phyloP scores from a whole-genome alignment of 2,329 filamentous ascomycete genomes.

The Colletotrichum camelliae region DNA sequence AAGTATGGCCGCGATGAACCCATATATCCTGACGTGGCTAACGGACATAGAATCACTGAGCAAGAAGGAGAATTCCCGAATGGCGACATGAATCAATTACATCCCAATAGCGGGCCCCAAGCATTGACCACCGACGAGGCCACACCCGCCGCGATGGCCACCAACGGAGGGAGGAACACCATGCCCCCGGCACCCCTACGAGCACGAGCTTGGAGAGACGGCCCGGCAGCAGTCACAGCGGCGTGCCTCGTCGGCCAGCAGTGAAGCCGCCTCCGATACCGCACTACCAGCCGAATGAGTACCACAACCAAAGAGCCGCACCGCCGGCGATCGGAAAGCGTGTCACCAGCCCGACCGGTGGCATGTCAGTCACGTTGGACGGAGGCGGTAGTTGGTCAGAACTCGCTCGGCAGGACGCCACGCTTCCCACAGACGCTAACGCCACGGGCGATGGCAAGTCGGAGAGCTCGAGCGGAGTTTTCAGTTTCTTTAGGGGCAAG shows the following conservation, averaged over 20 bases:
- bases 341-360: constrained; percentile 79
- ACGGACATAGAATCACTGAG: constrained; percentile 11
- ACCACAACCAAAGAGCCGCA: constrained; percentile 36
- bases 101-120: constrained; percentile 37
- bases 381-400: constrained; percentile 91
- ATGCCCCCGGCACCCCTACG: constrained; percentile 9
- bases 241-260: constrained; percentile 1
- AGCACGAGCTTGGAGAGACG: constrained; percentile 16
- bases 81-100: background rate
- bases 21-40: constrained; percentile 3
- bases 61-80: constrained; percentile 16
- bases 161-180: constrained; percentile 24
- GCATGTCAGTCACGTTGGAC: constrained; percentile 89
- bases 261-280: constrained; percentile 40
- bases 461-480: constrained; percentile 76
- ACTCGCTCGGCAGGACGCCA: constrained; percentile 82
- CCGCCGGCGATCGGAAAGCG: constrained; percentile 65
- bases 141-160: constrained; percentile 40
- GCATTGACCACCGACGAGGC: constrained; percentile 59
- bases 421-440: constrained; percentile 71
- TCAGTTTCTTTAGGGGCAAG: constrained; percentile 88
- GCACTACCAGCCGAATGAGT: constrained; percentile 51
- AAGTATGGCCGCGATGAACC: constrained; percentile 55
- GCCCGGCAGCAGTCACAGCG: constrained; percentile 25
- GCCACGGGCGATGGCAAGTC: constrained; percentile 56